Evolutionary conservation across 257 asterid genomes (phyloP).

Genomic region (Nicotiana attenuata): DNA sequence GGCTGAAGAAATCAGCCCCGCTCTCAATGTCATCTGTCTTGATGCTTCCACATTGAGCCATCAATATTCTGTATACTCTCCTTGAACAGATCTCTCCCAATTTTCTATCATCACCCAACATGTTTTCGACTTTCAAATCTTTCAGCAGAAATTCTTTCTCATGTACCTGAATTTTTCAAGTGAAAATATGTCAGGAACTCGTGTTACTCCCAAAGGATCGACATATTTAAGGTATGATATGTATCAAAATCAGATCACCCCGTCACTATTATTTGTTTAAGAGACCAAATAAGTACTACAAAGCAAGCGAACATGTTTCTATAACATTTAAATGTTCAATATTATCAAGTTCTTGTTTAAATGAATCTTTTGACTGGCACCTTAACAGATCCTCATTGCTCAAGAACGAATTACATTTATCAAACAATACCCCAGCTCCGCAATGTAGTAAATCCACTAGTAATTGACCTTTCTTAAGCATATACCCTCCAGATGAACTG

Average conservation of each 20-base stretch:
- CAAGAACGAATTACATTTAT: not conserved
- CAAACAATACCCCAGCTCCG: not conserved
- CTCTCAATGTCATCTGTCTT: conserved; percentile 81
- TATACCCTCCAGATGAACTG: not conserved
- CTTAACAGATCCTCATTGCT: not conserved
- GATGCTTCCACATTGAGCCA: conserved; percentile 79
- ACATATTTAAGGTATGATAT: not conserved
- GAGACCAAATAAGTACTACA: not conserved
- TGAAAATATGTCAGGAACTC: not conserved
- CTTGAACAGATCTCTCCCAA: conserved; percentile 88
- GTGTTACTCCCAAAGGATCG: not conserved
- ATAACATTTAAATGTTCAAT: not conserved
- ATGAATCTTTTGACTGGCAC: not conserved
- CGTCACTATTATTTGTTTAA: not conserved
- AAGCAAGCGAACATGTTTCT: not conserved
- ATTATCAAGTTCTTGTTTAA: not conserved
- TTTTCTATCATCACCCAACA: conserved; percentile 69
- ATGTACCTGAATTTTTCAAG: conserved; percentile 52
- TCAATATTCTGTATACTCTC: conserved; percentile 82
- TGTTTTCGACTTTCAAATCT: conserved; percentile 67
- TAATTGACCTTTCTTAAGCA: not conserved
- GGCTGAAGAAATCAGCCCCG: conserved; percentile 82
- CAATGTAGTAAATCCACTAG: not conserved
- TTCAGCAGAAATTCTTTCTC: conserved; percentile 86
- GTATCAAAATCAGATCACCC: not conserved